These are phyloP conservation scores for Choiromyces venosus DNA, from an alignment of 495 filamentous ascomycete species.

Conservation along the genomic window DNA sequence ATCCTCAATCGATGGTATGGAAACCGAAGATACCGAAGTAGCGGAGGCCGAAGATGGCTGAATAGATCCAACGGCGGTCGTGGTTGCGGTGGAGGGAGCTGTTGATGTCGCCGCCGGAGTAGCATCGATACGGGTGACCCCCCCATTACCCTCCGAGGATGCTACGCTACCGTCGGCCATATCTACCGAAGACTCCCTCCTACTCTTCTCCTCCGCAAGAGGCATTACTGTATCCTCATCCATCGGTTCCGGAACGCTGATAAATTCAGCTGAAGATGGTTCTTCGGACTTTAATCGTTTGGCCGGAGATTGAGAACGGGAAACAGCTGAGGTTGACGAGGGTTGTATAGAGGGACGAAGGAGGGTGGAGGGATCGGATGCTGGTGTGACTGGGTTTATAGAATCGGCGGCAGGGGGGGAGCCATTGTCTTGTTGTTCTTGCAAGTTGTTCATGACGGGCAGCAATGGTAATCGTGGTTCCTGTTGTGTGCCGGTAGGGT, in stretches of 20 bases:
- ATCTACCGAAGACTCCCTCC: constrained; percentile 42
- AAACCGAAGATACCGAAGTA: constrained; percentile 34
- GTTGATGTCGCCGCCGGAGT: constrained; percentile 15
- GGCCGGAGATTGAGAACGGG: constrained; percentile 41
- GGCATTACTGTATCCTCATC: constrained; percentile 35
- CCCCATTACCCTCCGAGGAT: constrained; percentile 9
- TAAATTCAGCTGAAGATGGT: constrained; percentile 17
- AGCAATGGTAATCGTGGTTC: not conserved
- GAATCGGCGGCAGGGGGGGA: constrained; percentile 13
- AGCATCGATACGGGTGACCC: not conserved
- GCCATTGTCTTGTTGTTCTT: constrained; percentile 21
- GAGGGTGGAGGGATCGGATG: constrained; percentile 22
- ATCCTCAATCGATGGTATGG: constrained; percentile 60
- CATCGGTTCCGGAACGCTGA: constrained; percentile 30
- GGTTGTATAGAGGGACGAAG: constrained; percentile 15
- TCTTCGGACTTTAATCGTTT: constrained; percentile 42
- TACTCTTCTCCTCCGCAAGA: constrained; percentile 22
- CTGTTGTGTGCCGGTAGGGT: not conserved
- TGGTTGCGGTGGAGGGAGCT: constrained; percentile 24
- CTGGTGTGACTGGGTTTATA: constrained; percentile 16
- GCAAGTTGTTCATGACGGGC: constrained; percentile 12
- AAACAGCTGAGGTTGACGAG: constrained; percentile 11
- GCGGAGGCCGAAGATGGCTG: constrained; percentile 25
- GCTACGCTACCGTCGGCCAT: constrained; percentile 33
- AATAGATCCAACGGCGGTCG: constrained; percentile 18